Evolutionary conservation across 2,329 filamentous ascomycete species (phyloP).

Genomic region (Coniochaeta sp.): DNA sequence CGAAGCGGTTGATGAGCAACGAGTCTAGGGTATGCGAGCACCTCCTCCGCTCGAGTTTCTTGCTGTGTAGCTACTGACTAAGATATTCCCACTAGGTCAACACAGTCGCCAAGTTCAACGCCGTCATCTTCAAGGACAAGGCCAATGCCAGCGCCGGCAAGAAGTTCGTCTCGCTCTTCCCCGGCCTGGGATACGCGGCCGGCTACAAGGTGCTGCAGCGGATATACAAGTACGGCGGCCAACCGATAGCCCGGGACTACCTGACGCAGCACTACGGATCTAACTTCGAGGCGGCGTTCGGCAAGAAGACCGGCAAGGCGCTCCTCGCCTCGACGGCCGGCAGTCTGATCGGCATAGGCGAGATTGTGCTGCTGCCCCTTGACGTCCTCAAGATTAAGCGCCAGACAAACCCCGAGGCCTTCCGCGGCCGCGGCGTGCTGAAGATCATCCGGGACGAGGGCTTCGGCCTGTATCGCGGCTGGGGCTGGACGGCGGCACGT

Average conservation of each 20-base stretch:
- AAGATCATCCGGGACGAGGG: conserved; percentile 90
- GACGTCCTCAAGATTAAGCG: conserved; percentile 99
- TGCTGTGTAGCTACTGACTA: neutral
- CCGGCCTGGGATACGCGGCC: conserved; percentile 92
- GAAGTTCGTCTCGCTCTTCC: conserved; percentile 95
- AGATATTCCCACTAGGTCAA: conserved; percentile 36
- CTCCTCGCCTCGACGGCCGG: conserved; percentile 97
- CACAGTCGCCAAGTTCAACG: conserved; percentile 62
- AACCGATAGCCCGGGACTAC: conserved; percentile 91
- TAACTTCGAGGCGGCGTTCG: conserved; percentile 82
- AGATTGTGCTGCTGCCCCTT: conserved; percentile 89
- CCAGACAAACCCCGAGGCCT: conserved; percentile 97
- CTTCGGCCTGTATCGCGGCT: conserved; percentile 90
- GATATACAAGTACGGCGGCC: conserved; percentile 98
- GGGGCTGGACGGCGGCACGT: conserved; percentile 94
- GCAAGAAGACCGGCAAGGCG: conserved; percentile 95
- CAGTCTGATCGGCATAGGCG: conserved; percentile 92
- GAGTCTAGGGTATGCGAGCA: conserved; percentile 56
- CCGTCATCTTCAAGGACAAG: conserved; percentile 89
- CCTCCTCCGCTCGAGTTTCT: neutral
- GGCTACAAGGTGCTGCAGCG: conserved; percentile 97
- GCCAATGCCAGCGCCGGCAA: conserved; percentile 60
- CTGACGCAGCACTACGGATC: conserved; percentile 71
- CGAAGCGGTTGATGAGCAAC: conserved; percentile 99
- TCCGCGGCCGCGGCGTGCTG: conserved; percentile 86